Percentiles rank a stretch among this genome's conserved stretches.
Evolutionary conservation across 2,329 filamentous ascomycete genomes (phyloP).

Genomic region (Metarhizium sp.): DNA sequence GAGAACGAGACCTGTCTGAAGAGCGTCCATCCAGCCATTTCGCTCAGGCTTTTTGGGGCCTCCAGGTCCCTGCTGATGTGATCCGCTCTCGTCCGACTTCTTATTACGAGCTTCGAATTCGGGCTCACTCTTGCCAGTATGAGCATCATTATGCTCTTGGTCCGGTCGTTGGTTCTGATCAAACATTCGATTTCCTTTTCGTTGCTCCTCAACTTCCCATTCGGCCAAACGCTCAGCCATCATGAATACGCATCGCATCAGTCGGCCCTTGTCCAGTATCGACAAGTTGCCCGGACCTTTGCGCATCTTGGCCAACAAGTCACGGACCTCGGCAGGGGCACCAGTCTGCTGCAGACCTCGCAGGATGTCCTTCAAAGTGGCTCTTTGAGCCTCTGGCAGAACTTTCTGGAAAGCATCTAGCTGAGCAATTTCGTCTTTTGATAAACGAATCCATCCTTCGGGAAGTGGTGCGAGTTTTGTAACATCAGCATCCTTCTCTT

Average conservation of each 20-base stretch:
- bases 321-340: conserved; percentile 57
- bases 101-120: conserved; percentile 10
- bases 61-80: conserved; percentile 20
- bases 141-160: conserved; percentile 11
- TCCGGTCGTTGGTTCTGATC: conserved; percentile 14
- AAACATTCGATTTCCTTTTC: conserved; percentile 13
- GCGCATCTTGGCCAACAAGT: conserved; percentile 45
- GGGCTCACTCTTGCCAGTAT: conserved; percentile 11
- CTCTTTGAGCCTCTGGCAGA: conserved; percentile 53
- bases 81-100: conserved; percentile 12
- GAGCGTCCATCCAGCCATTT: conserved; percentile 25
- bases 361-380: conserved; percentile 50
- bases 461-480: conserved; percentile 26
- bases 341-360: conserved; percentile 57
- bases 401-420: conserved; percentile 52
- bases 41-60: conserved; percentile 24
- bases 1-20: conserved; percentile 28
- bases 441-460: conserved; percentile 37
- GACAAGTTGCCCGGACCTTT: conserved; percentile 44
- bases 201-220: conserved; percentile 14
- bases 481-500: conserved; percentile 14
- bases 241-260: conserved; percentile 26
- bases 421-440: conserved; percentile 36
- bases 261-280: conserved; percentile 26
- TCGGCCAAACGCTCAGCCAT: conserved; percentile 26